These are phyloP conservation scores for Hypoxylon cercidicola DNA, from an alignment of 495 filamentous ascomycete genomes.

Conservation along the genomic window DNA sequence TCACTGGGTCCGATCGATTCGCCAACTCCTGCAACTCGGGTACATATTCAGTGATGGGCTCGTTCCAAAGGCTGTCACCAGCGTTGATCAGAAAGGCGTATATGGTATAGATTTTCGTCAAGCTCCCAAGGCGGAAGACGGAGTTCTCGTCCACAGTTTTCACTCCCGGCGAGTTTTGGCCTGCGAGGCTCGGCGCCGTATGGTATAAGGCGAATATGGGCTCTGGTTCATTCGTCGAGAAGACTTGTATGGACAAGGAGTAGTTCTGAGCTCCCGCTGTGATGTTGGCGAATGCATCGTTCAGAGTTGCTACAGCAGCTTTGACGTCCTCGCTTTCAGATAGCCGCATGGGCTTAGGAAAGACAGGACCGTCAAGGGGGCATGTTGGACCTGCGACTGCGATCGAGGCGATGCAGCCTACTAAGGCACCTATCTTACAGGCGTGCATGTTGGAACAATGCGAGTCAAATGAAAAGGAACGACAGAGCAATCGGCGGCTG, in stretches of 20 bases:
- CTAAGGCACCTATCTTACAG: conserved; percentile 6
- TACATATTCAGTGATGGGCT: conserved; percentile 61
- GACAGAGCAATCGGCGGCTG: background rate
- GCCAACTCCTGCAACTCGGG: conserved; percentile 61
- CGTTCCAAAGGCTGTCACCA: conserved; percentile 51
- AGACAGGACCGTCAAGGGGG: conserved; percentile 62
- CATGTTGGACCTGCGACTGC: conserved; percentile 50
- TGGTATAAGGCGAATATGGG: conserved; percentile 60
- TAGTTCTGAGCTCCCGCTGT: conserved; percentile 48
- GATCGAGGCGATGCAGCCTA: conserved; percentile 21
- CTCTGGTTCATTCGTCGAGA: conserved; percentile 54
- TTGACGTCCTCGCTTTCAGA: conserved; percentile 46
- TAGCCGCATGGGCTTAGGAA: conserved; percentile 54
- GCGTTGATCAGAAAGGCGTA: conserved; percentile 55
- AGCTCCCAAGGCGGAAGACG: conserved; percentile 60
- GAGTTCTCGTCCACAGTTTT: conserved; percentile 56
- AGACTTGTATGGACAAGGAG: conserved; percentile 62
- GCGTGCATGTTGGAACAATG: conserved; percentile 19
- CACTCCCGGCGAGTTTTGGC: conserved; percentile 50
- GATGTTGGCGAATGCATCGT: conserved; percentile 41
- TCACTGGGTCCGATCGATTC: conserved; percentile 45
- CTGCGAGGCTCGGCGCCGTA: conserved; percentile 55
- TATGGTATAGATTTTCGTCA: conserved; percentile 62
- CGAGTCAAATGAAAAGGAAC: background rate
- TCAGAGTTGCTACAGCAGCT: conserved; percentile 50